Base-by-base conservation (phyloP, 2,329 filamentous ascomycete genomes). In the Aspergillus sp. region DNA sequence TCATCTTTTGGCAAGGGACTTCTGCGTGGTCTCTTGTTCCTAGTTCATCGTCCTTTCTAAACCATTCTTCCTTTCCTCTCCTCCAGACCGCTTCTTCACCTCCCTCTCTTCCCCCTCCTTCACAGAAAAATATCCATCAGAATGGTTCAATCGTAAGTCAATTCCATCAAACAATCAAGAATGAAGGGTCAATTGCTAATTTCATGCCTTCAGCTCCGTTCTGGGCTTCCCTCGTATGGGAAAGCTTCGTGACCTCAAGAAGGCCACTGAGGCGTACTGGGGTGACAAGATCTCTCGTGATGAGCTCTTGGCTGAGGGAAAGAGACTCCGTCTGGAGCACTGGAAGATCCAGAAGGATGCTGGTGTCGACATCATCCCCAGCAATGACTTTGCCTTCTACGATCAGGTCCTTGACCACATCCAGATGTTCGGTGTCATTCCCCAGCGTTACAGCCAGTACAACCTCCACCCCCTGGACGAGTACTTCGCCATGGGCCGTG, bases 291-390 rank as follows among this genome's bases (percentile, higher is more conserved):
- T 96, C 76, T 92, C 90, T 60, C 90, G 92, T 72, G 85, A 88
- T 59, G 91, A 96, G 59, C 90, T 99, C 65, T 83, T 97, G 65
- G 83, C 86, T 58, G 94, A 97, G 86, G 94, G 89, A 76, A 97
- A 97, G 89, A 87, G 91, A 75, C 90, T 99, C 57, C 89, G 94
- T 81, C 83, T 92, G 64, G 91, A 88, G 71, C 94, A 99, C 86
- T 99, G 94, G 94, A 91, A 96, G 82, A 96, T 99, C 80, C 94
- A 99, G 84, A 93, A 99, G 84, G 87, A 95, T 78, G 94, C 94
- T 64, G 94, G 94, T 72, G 92, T 97, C 77, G 90, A 97, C 73
- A 82, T 94, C 80, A 97, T 99, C 73, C 94, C 94, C 76, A 96
- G 89, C 88, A 99, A 99, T 77, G 94, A 99, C 86, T 99, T 99